Evolutionary conservation across 2,329 filamentous ascomycete species (phyloP).

Genomic region (Aureobasidium sp.): DNA sequence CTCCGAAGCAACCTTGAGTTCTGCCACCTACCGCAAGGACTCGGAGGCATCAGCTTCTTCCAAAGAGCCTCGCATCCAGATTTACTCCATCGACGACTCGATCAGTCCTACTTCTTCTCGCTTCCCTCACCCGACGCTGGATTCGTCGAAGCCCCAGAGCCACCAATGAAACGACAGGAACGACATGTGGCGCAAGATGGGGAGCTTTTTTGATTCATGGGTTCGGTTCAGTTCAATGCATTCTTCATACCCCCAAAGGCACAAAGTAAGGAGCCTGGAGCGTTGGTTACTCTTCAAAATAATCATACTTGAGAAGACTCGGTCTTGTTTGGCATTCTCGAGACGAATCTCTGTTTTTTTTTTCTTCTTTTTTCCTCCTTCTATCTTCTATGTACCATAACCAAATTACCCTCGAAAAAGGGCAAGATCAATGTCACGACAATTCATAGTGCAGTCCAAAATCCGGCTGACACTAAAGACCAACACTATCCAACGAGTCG

Average conservation of each 20-base stretch:
- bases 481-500: neutral
- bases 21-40: constrained; percentile 2
- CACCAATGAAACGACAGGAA: constrained; percentile 5
- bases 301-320: neutral
- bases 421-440: constrained; percentile 4
- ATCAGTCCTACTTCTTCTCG: constrained; percentile 3
- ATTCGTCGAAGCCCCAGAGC: constrained; percentile 12
- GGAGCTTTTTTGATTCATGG: neutral
- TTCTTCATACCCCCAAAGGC: constrained; percentile 14
- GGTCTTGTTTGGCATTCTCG: neutral
- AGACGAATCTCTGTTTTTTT: neutral
- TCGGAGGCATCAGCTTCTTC: constrained; percentile 11
- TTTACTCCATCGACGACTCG: constrained; percentile 7
- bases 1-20: constrained; percentile 5
- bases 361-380: neutral
- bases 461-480: neutral
- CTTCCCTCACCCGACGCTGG: constrained; percentile 4
- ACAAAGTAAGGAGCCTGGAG: constrained; percentile 10
- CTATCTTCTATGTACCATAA: constrained; percentile 4
- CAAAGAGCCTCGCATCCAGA: constrained; percentile 7
- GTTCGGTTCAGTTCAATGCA: constrained; percentile 4
- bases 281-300: constrained; percentile 2
- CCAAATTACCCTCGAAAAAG: neutral
- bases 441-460: neutral
- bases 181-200: neutral